These are phyloP conservation scores for Fraxinus velutina DNA, from an alignment of 305 asterid genomes.

Conservation along the genomic window DNA sequence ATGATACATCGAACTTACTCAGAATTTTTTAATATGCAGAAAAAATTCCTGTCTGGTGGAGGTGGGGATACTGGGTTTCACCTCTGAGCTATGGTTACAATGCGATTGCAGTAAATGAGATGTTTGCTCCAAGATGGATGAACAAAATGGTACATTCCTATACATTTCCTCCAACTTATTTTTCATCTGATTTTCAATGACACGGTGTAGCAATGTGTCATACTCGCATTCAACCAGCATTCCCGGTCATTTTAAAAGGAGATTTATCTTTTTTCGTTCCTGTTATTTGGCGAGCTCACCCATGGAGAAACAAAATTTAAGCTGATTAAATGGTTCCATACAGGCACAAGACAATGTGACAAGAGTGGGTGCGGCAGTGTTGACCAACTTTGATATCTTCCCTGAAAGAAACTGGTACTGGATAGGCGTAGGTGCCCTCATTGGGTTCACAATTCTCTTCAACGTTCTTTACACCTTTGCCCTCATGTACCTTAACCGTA, in stretches of 20 bases:
- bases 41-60: slow-evolving; percentile 86
- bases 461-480: slow-evolving; percentile 43
- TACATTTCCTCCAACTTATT: neutral
- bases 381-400: slow-evolving; percentile 35
- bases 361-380: slow-evolving; percentile 32
- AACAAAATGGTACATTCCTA: slow-evolving; percentile 46
- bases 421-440: slow-evolving; percentile 43
- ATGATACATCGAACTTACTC: neutral
- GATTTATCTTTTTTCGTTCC: neutral
- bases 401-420: slow-evolving; percentile 39
- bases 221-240: neutral
- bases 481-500: slow-evolving; percentile 46
- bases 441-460: slow-evolving; percentile 39
- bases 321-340: neutral
- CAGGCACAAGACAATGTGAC: slow-evolving; percentile 27
- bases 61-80: slow-evolving; percentile 84
- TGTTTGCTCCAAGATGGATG: slow-evolving; percentile 90
- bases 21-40: slow-evolving; percentile 29
- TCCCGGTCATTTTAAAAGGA: neutral
- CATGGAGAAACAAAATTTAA: neutral
- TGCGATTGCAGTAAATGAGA: slow-evolving; percentile 70
- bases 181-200: slow-evolving; percentile 26
- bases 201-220: neutral
- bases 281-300: neutral
- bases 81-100: slow-evolving; percentile 75